Evolutionary conservation across 2,329 filamentous ascomycete genomes (phyloP).

Genomic region (Alternaria sp.): DNA sequence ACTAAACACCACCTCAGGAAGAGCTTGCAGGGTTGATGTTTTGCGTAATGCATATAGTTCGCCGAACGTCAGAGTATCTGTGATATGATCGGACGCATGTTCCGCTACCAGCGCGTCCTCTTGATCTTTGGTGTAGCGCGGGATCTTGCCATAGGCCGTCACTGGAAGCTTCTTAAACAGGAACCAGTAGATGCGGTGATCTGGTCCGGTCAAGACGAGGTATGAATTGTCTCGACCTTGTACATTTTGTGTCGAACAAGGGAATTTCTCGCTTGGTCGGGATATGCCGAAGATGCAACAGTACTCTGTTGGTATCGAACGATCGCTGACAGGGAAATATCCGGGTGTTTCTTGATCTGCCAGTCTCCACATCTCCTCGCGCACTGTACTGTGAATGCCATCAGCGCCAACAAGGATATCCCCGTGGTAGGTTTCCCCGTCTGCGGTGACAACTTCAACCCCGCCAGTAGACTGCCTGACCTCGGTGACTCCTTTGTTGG

Average conservation of each 20-base stretch:
- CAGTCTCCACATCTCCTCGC: slow-evolving; percentile 27
- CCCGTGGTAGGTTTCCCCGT: slow-evolving; percentile 15
- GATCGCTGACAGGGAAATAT: not conserved
- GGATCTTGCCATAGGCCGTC: not conserved
- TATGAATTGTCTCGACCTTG: not conserved
- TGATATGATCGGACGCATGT: not conserved
- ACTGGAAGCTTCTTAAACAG: not conserved
- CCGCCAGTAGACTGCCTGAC: not conserved
- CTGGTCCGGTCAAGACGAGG: not conserved
- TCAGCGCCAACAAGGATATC: slow-evolving; percentile 28
- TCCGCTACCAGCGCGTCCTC: not conserved
- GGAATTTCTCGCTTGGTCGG: not conserved
- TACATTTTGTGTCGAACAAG: not conserved
- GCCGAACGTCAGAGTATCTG: not conserved
- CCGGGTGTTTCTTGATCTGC: not conserved
- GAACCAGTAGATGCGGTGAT: not conserved
- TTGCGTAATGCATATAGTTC: not conserved
- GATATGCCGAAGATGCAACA: not conserved
- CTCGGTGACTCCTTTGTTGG: not conserved
- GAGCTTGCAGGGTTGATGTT: not conserved
- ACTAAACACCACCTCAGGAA: not conserved
- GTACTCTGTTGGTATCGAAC: not conserved
- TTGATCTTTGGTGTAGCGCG: not conserved
- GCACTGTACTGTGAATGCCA: slow-evolving; percentile 25
- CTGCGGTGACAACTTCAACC: slow-evolving; percentile 15